Evolutionary conservation across 129 eudicot species (phyloP), one percentile per base, ranked within the genome.

Genomic region (Flaveria sonorensis): DNA sequence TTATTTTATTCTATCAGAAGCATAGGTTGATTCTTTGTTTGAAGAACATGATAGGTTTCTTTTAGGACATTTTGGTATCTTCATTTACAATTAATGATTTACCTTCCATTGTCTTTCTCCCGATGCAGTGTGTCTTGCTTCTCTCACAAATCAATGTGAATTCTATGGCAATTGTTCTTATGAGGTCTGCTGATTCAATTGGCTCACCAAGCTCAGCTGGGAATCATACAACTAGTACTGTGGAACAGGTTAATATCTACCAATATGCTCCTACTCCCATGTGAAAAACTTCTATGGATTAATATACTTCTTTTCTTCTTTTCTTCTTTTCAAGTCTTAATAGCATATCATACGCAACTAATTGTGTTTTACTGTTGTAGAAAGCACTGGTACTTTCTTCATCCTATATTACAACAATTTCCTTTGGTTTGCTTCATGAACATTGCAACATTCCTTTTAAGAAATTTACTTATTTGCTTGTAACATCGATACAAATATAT

Each of bases 111-210:
- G 80, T 70, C 51, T 36, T 48, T 80, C 72, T 75, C 62, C 64
- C 56, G 18, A 55, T 92, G 89, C 96, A 93, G 96, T 76, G 92
- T 56, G 86, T 91, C 59, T 61, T 91, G 62, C 92, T 89, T 70
- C 87, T 91, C 23, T 87, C 96, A 77, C 96, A 91, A 83, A 83
- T 94, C 43, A 87, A 87, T 72, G 87, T 91, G 71, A 94, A 94
- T 75, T 91, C 96, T 43, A 94, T 94, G 89, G 97, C 97, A 59
- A 78, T 94, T 76, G 90, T 89, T 32, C 92, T 88, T 42, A 82
- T 94, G 82, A 87, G 79, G 78, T 79, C 69, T 77, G 59, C 70
- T 68, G 92, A 87, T 77, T 68, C 56, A 55, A 30, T 53, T 11
- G 79, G 76, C 32, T 73, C 74, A 46, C 66, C 28, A 30, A 62